phyloP scores from a whole-genome alignment of 2,329 filamentous ascomycete genomes.

The Aspergillus sp. region DNA sequence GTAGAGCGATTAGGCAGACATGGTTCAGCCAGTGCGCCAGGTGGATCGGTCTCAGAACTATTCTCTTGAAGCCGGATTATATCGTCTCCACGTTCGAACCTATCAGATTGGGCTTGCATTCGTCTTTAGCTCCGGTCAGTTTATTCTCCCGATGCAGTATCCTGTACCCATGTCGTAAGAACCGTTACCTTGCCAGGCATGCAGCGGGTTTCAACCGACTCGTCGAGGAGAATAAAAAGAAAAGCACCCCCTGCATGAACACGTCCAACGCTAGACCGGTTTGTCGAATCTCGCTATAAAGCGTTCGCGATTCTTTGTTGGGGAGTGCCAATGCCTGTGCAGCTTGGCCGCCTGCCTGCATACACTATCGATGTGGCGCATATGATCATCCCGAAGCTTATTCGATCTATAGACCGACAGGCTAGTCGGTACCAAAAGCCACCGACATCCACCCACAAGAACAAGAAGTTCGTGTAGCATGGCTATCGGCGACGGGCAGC shows the following conservation, averaged over 20 bases:
- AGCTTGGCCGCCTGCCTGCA: constrained; percentile 1
- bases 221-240: not conserved
- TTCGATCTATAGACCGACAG: not conserved
- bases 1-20: not conserved
- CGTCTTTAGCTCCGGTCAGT: not conserved
- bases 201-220: not conserved
- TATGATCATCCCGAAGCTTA: constrained; percentile 4
- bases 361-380: constrained; percentile 13
- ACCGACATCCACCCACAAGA: not conserved
- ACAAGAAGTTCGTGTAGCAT: not conserved
- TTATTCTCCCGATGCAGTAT: not conserved
- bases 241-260: not conserved
- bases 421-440: not conserved
- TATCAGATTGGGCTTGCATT: not conserved
- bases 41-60: not conserved
- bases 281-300: not conserved
- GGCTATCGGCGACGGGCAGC: not conserved
- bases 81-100: not conserved
- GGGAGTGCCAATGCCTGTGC: not conserved
- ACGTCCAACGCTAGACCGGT: no score
- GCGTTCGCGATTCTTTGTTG: not conserved
- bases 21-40: not conserved
- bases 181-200: not conserved
- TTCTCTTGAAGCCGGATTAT: not conserved
- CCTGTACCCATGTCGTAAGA: not conserved